These are phyloP conservation scores for Kalmanozyma brasiliensis DNA, from an alignment of 1,284 basidiomycete species.

Conservation along the genomic window DNA sequence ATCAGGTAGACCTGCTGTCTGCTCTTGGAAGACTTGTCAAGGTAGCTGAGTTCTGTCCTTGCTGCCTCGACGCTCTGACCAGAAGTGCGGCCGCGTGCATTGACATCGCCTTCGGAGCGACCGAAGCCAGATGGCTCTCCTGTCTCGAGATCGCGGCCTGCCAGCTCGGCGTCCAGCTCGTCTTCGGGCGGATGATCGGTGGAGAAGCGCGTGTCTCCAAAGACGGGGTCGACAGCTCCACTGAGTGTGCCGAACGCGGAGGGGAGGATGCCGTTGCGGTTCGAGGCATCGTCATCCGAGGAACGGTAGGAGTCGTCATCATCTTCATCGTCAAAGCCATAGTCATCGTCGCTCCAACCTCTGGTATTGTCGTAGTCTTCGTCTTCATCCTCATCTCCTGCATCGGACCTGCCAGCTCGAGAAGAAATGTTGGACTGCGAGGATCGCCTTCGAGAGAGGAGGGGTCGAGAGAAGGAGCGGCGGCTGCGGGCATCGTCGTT, in stretches of 20 bases:
- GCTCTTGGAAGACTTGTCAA: constrained; percentile 60
- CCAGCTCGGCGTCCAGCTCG: constrained; percentile 59
- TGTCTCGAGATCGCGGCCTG: constrained; percentile 34
- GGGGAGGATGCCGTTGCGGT: constrained; percentile 56
- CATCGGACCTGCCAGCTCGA: constrained; percentile 31
- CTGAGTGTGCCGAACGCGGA: constrained; percentile 62
- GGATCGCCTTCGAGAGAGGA: constrained; percentile 43
- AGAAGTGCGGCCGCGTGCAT: constrained; percentile 5
- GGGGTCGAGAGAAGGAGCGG: constrained; percentile 45
- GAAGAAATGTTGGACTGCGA: constrained; percentile 43
- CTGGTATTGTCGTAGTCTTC: constrained; percentile 23
- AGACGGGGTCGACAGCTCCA: constrained; percentile 61
- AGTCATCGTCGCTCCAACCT: constrained; percentile 56
- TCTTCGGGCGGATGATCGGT: constrained; percentile 58
- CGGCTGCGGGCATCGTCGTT: constrained; percentile 52
- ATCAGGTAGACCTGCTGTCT: constrained; percentile 86
- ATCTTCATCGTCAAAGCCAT: constrained; percentile 48
- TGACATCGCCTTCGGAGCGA: constrained; percentile 32
- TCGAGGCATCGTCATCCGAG: constrained; percentile 52
- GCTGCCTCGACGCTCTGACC: constrained; percentile 9
- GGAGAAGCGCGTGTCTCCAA: constrained; percentile 59
- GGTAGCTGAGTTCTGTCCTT: constrained; percentile 48
- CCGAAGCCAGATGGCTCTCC: constrained; percentile 43
- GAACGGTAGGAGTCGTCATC: constrained; percentile 41
- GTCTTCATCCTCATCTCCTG: constrained; percentile 43